A percentile compares a stretch with the other conserved stretches of the same genome.
Conservation (phyloP, 2,329 filamentous ascomycete genomes). For the Emmonsiellopsis sp. region DNA sequence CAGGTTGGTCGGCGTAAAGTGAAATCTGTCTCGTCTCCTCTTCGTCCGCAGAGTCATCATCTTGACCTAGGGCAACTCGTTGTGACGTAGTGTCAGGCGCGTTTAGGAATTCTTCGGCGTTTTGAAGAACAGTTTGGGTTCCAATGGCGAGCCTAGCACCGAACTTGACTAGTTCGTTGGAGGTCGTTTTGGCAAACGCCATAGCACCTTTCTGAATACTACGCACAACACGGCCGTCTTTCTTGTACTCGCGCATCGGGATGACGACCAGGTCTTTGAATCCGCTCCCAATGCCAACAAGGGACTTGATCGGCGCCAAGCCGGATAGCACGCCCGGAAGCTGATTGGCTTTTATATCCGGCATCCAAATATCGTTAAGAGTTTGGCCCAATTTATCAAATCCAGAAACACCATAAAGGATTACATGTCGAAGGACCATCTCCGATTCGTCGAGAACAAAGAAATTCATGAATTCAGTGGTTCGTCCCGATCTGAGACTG, state of each 20-base stretch:
- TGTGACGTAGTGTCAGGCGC: slow-evolving; percentile 26
- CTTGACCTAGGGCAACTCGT: slow-evolving; percentile 41
- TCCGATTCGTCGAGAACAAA: slow-evolving; percentile 82
- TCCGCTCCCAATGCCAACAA: slow-evolving; percentile 85
- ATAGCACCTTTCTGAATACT: slow-evolving; percentile 85
- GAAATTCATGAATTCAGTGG: slow-evolving; percentile 98
- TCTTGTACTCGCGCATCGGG: slow-evolving; percentile 84
- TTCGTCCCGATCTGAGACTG: slow-evolving; percentile 82
- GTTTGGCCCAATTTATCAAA: slow-evolving; percentile 85
- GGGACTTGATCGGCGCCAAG: slow-evolving; percentile 75
- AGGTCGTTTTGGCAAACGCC: slow-evolving; percentile 86
- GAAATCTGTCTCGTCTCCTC: slow-evolving; percentile 70
- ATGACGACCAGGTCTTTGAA: slow-evolving; percentile 80
- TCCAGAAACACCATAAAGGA: slow-evolving; percentile 83
- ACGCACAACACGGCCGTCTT: slow-evolving; percentile 84
- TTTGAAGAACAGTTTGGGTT: slow-evolving; percentile 85
- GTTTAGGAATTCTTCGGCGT: slow-evolving; percentile 69
- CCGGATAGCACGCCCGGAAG: slow-evolving; percentile 82
- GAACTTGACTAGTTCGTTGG: slow-evolving; percentile 85
- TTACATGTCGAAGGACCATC: slow-evolving; percentile 77
- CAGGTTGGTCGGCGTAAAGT: slow-evolving; percentile 87
- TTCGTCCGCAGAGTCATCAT: slow-evolving; percentile 55
- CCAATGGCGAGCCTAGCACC: slow-evolving; percentile 92
- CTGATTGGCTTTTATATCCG: slow-evolving; percentile 82
- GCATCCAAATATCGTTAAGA: slow-evolving; percentile 93